Percentiles rank a stretch among this genome's conserved stretches.
Evolutionary conservation across 257 asterid species (phyloP).

Genomic region (Gardenia jasminoides): DNA sequence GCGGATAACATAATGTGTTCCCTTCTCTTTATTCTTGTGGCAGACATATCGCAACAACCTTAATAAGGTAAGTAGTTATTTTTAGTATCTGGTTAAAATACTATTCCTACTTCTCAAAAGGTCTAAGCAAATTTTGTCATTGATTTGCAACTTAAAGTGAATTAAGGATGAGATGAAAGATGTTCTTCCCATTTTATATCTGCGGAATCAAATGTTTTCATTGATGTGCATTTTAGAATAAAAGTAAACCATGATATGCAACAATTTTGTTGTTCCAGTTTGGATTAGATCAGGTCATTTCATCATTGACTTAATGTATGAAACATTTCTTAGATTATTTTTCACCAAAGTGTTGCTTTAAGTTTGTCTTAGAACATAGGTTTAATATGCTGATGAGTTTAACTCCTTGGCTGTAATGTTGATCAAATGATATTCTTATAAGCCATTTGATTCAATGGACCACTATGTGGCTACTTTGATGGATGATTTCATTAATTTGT

Average conservation of each 20-base stretch:
- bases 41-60: constrained; percentile 99
- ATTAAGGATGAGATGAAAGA: too few species aligned
- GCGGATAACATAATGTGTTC: constrained; percentile 27
- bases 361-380: not conserved
- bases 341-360: not conserved
- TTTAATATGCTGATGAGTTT: not conserved
- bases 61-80: constrained; percentile 62
- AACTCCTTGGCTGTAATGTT: not conserved
- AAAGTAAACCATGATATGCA: not conserved
- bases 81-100: not conserved
- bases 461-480: constrained; percentile 6
- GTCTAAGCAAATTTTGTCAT: not conserved
- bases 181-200: too few species aligned
- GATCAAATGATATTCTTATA: too few species aligned
- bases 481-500: constrained; percentile 19
- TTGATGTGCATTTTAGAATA: too few species aligned
- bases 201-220: too few species aligned
- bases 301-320: not conserved
- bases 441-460: constrained; percentile 1
- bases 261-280: not conserved
- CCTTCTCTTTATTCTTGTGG: constrained; percentile 27
- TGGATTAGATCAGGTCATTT: constrained; percentile 1
- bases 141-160: not conserved
- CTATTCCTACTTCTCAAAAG: not conserved
- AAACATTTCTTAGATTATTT: not conserved